Conservation (phyloP, 345 rosid genomes). For the Boechera stricta region DNA sequence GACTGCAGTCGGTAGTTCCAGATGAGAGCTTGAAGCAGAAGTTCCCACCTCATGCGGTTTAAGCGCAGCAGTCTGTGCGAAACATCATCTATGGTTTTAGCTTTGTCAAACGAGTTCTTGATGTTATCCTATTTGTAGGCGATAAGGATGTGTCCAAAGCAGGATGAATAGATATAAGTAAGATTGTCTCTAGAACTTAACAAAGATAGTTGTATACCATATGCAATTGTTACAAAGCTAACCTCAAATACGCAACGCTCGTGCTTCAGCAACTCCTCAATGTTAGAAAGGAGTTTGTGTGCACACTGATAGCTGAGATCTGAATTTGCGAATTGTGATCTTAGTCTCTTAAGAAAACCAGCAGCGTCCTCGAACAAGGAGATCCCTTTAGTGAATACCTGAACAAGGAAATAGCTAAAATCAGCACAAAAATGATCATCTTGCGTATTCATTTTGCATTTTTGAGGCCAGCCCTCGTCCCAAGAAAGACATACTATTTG, state of each 20-base stretch:
- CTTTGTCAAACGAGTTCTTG: slow-evolving; percentile 50
- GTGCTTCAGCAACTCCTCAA: slow-evolving; percentile 68
- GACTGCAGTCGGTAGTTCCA: slow-evolving; percentile 84
- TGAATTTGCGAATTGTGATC: slow-evolving; percentile 52
- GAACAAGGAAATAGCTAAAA: slow-evolving; percentile 31
- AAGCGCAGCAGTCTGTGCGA: slow-evolving; percentile 59
- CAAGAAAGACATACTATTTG: slow-evolving; percentile 9
- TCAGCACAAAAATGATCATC: slow-evolving; percentile 12
- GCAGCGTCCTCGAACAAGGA: slow-evolving; percentile 64
- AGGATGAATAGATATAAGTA: slow-evolving; percentile 26
- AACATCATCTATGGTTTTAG: slow-evolving; percentile 50
- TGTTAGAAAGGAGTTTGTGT: slow-evolving; percentile 54
- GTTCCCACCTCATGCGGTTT: slow-evolving; percentile 78
- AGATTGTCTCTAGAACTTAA: slow-evolving; percentile 19
- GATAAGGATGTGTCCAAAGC: slow-evolving; percentile 15
- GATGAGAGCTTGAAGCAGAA: slow-evolving; percentile 70
- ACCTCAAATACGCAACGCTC: slow-evolving; percentile 76
- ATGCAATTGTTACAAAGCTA: slow-evolving; percentile 38
- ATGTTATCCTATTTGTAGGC: slow-evolving; percentile 52
- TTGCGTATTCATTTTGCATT: background rate
- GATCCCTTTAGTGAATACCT: slow-evolving; percentile 71
- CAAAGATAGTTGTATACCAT: slow-evolving; percentile 18
- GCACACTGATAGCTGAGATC: slow-evolving; percentile 55
- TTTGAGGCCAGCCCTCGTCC: slow-evolving; percentile 4
- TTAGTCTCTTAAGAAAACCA: slow-evolving; percentile 58